These are phyloP conservation scores for Cicer bijugum DNA, from an alignment of 306 rosid species.

Conservation along the genomic window DNA sequence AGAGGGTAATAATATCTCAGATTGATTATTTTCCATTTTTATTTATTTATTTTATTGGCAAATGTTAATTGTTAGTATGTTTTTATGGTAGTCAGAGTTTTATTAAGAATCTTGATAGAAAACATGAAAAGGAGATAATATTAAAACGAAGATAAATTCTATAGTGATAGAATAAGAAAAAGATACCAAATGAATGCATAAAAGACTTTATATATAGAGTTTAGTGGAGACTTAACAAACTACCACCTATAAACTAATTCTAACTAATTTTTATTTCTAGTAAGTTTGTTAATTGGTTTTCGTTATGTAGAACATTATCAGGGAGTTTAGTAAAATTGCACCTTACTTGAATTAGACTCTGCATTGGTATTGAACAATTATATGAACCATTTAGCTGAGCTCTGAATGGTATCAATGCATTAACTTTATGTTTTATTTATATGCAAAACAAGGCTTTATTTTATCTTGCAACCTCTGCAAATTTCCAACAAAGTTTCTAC, in stretches of 20 bases:
- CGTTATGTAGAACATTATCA: neutral
- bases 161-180: too few species aligned
- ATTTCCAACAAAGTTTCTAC: slow-evolving; percentile 30
- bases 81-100: neutral
- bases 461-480: slow-evolving; percentile 1
- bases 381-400: slow-evolving; percentile 26
- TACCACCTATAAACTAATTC: too few species aligned
- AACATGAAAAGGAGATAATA: too few species aligned
- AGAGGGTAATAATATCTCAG: neutral
- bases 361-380: slow-evolving; percentile 3
- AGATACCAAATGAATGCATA: too few species aligned
- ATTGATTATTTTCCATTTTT: slow-evolving; percentile 25
- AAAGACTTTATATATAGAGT: too few species aligned
- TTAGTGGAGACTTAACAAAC: too few species aligned
- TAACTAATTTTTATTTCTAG: too few species aligned
- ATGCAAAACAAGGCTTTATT: slow-evolving; percentile 12
- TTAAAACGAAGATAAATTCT: too few species aligned
- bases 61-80: neutral
- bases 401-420: slow-evolving; percentile 30
- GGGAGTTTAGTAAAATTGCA: slow-evolving; percentile 2
- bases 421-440: slow-evolving; percentile 17
- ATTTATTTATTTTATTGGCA: neutral
- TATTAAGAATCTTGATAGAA: too few species aligned
- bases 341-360: slow-evolving; percentile 23
- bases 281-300: neutral